A percentile compares a stretch with the other conserved stretches of the same genome.
Evolutionary conservation across 2,329 filamentous ascomycete species (phyloP).

Genomic region (Penicillium griseofulvum): DNA sequence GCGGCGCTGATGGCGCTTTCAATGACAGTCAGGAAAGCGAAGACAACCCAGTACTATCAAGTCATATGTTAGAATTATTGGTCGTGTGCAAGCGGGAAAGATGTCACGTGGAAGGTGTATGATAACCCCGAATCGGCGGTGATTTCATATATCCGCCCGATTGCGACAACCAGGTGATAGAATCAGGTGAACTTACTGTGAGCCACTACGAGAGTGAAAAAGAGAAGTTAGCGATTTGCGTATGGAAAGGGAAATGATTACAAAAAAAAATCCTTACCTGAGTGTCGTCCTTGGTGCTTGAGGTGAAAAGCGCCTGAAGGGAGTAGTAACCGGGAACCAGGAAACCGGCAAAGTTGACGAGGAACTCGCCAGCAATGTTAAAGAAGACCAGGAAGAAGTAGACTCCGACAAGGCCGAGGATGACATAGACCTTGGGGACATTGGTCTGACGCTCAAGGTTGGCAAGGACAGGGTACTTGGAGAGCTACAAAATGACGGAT

Average conservation of each 20-base stretch:
- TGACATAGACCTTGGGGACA: constrained; percentile 65
- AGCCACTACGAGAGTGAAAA: constrained; percentile 52
- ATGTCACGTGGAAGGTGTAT: constrained; percentile 27
- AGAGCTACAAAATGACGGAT: constrained; percentile 49
- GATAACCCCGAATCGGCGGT: constrained; percentile 12
- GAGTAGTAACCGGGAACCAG: constrained; percentile 66
- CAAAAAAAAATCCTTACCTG: constrained; percentile 49
- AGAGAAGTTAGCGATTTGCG: constrained; percentile 18
- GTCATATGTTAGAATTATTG: constrained; percentile 11
- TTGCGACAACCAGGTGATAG: constrained; percentile 8
- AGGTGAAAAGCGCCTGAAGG: constrained; percentile 61
- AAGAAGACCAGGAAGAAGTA: constrained; percentile 72
- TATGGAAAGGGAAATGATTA: background rate
- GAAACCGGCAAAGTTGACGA: constrained; percentile 67
- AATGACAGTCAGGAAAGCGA: constrained; percentile 63
- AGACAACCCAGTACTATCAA: constrained; percentile 65
- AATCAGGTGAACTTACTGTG: constrained; percentile 47
- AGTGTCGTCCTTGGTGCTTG: constrained; percentile 61
- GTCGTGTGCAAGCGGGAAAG: background rate
- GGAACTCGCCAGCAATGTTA: constrained; percentile 67
- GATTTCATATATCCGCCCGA: constrained; percentile 9
- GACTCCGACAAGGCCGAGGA: constrained; percentile 62
- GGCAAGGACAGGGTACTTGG: constrained; percentile 65
- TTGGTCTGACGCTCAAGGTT: constrained; percentile 67
- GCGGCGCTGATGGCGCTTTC: constrained; percentile 65